These are phyloP conservation scores for Fraxinus sp. DNA, from an alignment of 305 asterid species.

Conservation along the genomic window DNA sequence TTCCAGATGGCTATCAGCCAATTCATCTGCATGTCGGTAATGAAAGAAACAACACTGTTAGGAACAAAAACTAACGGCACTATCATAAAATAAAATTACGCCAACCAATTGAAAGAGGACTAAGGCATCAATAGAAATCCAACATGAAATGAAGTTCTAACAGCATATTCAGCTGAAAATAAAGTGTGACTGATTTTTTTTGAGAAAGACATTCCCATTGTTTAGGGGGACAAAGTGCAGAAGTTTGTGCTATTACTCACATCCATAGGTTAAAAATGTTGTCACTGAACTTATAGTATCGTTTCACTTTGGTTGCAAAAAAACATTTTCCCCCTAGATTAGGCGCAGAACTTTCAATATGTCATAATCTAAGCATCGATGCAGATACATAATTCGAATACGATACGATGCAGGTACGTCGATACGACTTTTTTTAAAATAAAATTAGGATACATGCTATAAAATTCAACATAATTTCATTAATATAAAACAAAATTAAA, in stretches of 20 bases:
- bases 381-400: background rate
- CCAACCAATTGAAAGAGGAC: background rate
- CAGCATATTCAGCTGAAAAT: background rate
- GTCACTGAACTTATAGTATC: background rate
- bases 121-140: background rate
- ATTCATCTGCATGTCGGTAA: background rate
- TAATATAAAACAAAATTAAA: background rate
- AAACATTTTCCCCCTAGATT: background rate
- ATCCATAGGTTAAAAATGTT: background rate
- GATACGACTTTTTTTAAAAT: background rate
- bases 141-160: background rate
- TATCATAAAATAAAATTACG: background rate
- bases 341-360: background rate
- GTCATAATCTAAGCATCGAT: background rate
- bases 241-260: background rate
- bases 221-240: background rate
- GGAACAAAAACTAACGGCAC: background rate
- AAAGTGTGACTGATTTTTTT: background rate
- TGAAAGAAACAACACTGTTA: background rate
- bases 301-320: background rate
- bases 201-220: background rate
- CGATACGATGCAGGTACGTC: background rate
- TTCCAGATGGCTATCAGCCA: background rate
- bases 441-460: background rate
- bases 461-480: background rate